These are phyloP conservation scores for Clitopilus hobsonii DNA, from an alignment of 768 basidiomycete species.

Conservation along the genomic window DNA sequence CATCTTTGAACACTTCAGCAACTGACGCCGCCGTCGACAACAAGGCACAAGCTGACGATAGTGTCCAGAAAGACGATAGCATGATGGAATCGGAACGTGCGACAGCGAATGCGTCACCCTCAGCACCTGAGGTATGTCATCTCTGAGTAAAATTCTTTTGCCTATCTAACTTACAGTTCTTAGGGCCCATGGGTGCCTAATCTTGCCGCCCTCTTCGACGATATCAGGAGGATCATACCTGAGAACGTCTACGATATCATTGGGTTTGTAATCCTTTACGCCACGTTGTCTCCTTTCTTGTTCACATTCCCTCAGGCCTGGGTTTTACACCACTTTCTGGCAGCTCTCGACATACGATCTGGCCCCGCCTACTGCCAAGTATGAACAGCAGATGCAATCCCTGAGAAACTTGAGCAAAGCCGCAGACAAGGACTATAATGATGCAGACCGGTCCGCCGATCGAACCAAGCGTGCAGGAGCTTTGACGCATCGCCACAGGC, in stretches of 20 bases:
- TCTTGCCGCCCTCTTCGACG: slow-evolving; percentile 67
- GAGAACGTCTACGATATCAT: slow-evolving; percentile 58
- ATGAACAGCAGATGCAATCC: slow-evolving; percentile 70
- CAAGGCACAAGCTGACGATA: slow-evolving; percentile 22
- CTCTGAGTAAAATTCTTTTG: too few species aligned
- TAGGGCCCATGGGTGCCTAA: slow-evolving; percentile 81
- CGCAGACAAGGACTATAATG: slow-evolving; percentile 58
- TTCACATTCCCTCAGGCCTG: slow-evolving; percentile 50
- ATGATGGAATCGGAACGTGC: slow-evolving; percentile 49
- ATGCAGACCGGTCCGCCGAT: slow-evolving; percentile 72
- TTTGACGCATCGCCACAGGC: slow-evolving; percentile 49
- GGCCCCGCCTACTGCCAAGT: slow-evolving; percentile 67
- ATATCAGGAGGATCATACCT: slow-evolving; percentile 70
- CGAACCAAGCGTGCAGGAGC: slow-evolving; percentile 55
- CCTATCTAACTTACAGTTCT: too few species aligned
- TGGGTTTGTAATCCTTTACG: slow-evolving; percentile 45
- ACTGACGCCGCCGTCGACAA: slow-evolving; percentile 20
- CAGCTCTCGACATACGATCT: slow-evolving; percentile 91
- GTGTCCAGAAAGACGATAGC: slow-evolving; percentile 32
- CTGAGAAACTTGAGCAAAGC: slow-evolving; percentile 59
- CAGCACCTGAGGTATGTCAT: slow-evolving; percentile 36
- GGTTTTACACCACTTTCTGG: slow-evolving; percentile 97
- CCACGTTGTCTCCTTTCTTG: too few species aligned
- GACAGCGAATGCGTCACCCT: slow-evolving; percentile 16
- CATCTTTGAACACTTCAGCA: slow-evolving; percentile 30